Percentiles rank a stretch among this genome's conserved stretches.
Conservation (phyloP, 2,329 filamentous ascomycete genomes). For the Penicillium sp. region DNA sequence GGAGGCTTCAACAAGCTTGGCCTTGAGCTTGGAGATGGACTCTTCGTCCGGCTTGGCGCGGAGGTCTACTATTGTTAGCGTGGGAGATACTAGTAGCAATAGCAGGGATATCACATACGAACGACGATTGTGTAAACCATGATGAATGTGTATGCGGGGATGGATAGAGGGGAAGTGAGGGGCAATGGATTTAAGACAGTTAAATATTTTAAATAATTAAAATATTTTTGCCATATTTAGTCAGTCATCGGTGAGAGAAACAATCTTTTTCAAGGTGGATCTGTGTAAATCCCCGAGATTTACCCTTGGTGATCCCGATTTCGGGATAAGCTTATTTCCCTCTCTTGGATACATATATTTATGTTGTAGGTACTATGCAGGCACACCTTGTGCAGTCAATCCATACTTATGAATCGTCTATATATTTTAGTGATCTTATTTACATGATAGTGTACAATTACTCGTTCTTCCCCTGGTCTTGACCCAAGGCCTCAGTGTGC, state of each 20-base stretch:
- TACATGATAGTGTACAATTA: slow-evolving; percentile 27
- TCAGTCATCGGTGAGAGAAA: slow-evolving; percentile 16
- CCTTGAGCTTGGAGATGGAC: slow-evolving; percentile 64
- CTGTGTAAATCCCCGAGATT: slow-evolving; percentile 15
- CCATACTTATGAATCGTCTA: slow-evolving; percentile 7
- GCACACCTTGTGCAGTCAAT: background rate
- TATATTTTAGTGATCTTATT: slow-evolving; percentile 20
- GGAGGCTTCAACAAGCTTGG: slow-evolving; percentile 73
- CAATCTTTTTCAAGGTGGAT: slow-evolving; percentile 5
- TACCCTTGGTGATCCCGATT: slow-evolving; percentile 16
- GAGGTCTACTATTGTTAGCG: slow-evolving; percentile 40
- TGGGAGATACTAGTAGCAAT: background rate
- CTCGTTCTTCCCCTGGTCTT: slow-evolving; percentile 12
- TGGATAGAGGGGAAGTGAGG: slow-evolving; percentile 9
- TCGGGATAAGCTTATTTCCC: slow-evolving; percentile 2
- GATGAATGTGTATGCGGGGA: slow-evolving; percentile 7
- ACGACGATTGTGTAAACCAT: slow-evolving; percentile 35
- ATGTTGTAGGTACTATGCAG: too few species aligned
- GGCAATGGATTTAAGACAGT: background rate
- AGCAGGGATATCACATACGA: slow-evolving; percentile 18
- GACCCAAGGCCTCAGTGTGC: slow-evolving; percentile 29
- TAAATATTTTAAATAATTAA: background rate
- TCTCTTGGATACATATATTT: background rate
- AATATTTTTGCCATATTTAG: background rate
- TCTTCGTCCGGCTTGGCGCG: slow-evolving; percentile 66